Conservation (phyloP, 495 filamentous ascomycete genomes). For the Astrothelium subdiscretum region DNA sequence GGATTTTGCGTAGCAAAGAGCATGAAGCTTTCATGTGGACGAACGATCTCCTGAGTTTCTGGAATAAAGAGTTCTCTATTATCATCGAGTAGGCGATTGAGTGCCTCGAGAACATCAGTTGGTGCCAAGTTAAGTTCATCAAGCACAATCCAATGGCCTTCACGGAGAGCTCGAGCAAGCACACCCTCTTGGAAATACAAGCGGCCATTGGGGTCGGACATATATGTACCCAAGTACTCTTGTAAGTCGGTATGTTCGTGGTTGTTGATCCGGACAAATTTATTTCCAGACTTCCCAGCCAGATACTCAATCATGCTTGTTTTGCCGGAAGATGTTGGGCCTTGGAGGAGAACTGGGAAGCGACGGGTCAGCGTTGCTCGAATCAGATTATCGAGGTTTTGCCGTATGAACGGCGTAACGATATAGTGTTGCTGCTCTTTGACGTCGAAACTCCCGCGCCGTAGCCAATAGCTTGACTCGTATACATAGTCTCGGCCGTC, state of each 20-base stretch:
- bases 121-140: slow-evolving; percentile 95
- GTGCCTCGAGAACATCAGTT: slow-evolving; percentile 87
- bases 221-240: slow-evolving; percentile 91
- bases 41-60: slow-evolving; percentile 88
- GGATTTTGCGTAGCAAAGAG: slow-evolving; percentile 99
- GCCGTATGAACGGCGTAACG: slow-evolving; percentile 86
- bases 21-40: slow-evolving; percentile 90
- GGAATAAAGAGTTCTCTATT: slow-evolving; percentile 96
- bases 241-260: slow-evolving; percentile 98
- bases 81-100: slow-evolving; percentile 91
- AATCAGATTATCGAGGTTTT: slow-evolving; percentile 87
- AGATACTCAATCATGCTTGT: slow-evolving; percentile 99
- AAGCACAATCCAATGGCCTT: slow-evolving; percentile 95
- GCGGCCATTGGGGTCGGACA: slow-evolving; percentile 73
- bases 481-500: slow-evolving; percentile 73
- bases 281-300: slow-evolving; percentile 88
- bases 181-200: slow-evolving; percentile 87
- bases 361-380: slow-evolving; percentile 80
- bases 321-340: slow-evolving; percentile 92
- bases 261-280: slow-evolving; percentile 97
- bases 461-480: slow-evolving; percentile 89
- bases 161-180: slow-evolving; percentile 80
- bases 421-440: slow-evolving; percentile 84
- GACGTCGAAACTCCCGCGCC: slow-evolving; percentile 50
- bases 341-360: slow-evolving; percentile 93